These are phyloP conservation scores for Sporothrix humicola DNA, from an alignment of 2,329 filamentous ascomycete species.

Conservation along the genomic window DNA sequence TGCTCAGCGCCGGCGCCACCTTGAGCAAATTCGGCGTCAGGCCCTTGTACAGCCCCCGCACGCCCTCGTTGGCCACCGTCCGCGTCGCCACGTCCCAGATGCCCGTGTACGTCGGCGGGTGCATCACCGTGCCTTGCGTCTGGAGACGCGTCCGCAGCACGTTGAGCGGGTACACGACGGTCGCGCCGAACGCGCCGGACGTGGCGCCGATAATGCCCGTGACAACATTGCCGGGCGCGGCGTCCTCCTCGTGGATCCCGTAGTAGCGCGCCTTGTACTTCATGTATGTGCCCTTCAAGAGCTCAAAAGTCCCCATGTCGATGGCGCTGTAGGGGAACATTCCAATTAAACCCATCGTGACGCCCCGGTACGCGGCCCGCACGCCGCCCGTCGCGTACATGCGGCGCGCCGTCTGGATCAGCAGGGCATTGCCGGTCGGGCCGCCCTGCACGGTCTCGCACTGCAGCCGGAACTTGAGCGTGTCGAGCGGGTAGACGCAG, in stretches of 20 bases:
- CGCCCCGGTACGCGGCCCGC: slow-evolving; percentile 82
- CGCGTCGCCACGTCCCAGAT: slow-evolving; percentile 86
- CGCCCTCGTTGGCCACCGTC: slow-evolving; percentile 82
- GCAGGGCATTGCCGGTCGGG: slow-evolving; percentile 79
- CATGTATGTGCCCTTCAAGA: slow-evolving; percentile 78
- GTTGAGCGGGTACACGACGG: slow-evolving; percentile 94
- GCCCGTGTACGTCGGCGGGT: slow-evolving; percentile 87
- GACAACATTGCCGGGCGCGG: slow-evolving; percentile 77
- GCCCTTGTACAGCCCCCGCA: slow-evolving; percentile 89
- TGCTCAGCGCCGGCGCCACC: slow-evolving; percentile 93
- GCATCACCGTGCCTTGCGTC: slow-evolving; percentile 91
- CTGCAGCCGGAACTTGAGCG: slow-evolving; percentile 82
- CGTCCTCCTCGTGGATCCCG: slow-evolving; percentile 81
- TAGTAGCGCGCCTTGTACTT: slow-evolving; percentile 70
- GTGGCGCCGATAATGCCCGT: slow-evolving; percentile 90
- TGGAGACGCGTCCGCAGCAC: slow-evolving; percentile 89
- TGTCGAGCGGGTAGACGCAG: slow-evolving; percentile 92
- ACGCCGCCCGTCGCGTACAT: slow-evolving; percentile 82
- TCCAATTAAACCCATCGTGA: slow-evolving; percentile 90
- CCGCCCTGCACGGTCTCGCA: slow-evolving; percentile 91
- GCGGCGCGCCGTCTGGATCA: slow-evolving; percentile 80
- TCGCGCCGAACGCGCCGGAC: slow-evolving; percentile 89
- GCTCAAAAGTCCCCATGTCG: slow-evolving; percentile 93
- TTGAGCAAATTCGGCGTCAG: slow-evolving; percentile 94
- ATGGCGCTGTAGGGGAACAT: slow-evolving; percentile 99